These are phyloP conservation scores for Cerrena zonata DNA, from an alignment of 1,284 basidiomycete species.

Conservation along the genomic window DNA sequence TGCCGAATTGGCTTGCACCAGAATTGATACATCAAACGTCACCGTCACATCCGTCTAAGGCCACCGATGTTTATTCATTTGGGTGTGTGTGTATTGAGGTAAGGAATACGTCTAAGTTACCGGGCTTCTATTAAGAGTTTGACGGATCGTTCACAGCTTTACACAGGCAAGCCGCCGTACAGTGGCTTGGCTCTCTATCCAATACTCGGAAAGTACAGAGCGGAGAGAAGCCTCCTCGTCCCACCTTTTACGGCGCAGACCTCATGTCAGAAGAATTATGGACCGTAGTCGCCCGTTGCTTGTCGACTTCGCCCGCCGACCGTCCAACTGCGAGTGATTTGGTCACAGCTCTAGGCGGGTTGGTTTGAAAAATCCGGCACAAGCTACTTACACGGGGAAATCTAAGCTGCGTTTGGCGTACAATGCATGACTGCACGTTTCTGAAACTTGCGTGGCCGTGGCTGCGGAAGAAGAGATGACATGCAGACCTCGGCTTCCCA, in stretches of 20 bases:
- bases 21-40: constrained; percentile 1
- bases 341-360: neutral
- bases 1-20: constrained; percentile 3
- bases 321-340: neutral
- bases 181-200: neutral
- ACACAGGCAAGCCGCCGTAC: constrained; percentile 3
- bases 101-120: neutral
- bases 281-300: neutral
- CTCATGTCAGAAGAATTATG: constrained; percentile 2
- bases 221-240: neutral
- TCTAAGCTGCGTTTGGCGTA: too few species aligned
- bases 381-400: too few species aligned
- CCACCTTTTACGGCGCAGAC: neutral
- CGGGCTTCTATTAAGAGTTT: neutral
- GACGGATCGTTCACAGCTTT: neutral
- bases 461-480: neutral
- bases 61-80: constrained; percentile 5
- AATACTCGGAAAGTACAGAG: neutral
- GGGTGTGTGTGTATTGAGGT: constrained; percentile 6
- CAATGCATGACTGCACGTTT: too few species aligned
- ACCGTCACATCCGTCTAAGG: neutral
- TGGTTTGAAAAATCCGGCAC: neutral
- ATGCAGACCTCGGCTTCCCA: neutral
- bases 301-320: neutral
- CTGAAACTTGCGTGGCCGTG: too few species aligned